These are phyloP conservation scores for Yamadazyma conglobata DNA, from an alignment of 1,139 yeast genomes.

Conservation along the genomic window DNA sequence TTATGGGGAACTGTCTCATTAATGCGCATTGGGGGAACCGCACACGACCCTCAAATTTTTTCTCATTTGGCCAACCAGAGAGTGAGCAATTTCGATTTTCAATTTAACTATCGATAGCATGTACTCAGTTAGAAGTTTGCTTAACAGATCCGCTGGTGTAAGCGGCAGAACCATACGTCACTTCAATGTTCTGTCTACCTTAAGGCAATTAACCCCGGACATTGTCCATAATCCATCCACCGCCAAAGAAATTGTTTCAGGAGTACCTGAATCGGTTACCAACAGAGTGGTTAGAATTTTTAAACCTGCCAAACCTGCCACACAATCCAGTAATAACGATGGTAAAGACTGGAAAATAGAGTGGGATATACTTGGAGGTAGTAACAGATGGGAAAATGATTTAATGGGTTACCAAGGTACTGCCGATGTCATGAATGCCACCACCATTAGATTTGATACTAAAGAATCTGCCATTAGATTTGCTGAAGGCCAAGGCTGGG, in stretches of 20 bases:
- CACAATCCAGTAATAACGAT: conserved; percentile 67
- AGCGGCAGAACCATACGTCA: conserved; percentile 18
- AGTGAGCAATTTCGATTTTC: conserved; percentile 11
- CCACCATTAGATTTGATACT: conserved; percentile 70
- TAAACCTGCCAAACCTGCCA: conserved; percentile 76
- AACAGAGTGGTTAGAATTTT: conserved; percentile 73
- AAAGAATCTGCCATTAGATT: conserved; percentile 77
- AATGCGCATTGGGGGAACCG: too few species aligned
- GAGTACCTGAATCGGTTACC: conserved; percentile 75
- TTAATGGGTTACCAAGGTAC: conserved; percentile 82
- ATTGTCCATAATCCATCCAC: conserved; percentile 21
- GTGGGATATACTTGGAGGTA: conserved; percentile 78
- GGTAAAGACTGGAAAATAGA: conserved; percentile 70
- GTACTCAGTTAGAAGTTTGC: conserved; percentile 6
- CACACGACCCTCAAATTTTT: conserved; percentile 2
- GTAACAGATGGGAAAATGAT: conserved; percentile 88
- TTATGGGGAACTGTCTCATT: too few species aligned
- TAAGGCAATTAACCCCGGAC: conserved; percentile 19
- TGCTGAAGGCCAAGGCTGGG: conserved; percentile 87
- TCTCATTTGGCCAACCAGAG: conserved; percentile 14
- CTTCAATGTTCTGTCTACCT: conserved; percentile 17
- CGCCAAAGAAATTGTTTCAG: conserved; percentile 63
- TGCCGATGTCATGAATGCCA: conserved; percentile 84
- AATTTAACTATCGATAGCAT: too few species aligned
- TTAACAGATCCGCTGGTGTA: conserved; percentile 1